Conservation (phyloP, 192 early-diverging fungal genomes). For the Coemansia sp. region DNA sequence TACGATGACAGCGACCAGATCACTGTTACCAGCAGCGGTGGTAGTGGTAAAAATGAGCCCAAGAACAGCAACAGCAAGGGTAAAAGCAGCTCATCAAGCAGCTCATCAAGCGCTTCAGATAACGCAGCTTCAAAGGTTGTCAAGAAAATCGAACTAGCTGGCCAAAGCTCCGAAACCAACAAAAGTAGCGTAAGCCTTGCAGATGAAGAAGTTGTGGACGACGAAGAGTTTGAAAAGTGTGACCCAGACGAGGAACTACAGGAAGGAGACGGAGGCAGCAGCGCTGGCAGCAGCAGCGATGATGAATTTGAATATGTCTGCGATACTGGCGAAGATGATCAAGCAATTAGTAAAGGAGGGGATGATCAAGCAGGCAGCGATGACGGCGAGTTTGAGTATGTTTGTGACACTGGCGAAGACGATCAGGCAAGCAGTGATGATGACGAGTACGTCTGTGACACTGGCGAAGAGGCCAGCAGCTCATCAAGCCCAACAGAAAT, state of each 20-base stretch:
- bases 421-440: background rate
- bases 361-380: background rate
- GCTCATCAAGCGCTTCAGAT: background rate
- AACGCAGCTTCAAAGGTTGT: background rate
- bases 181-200: background rate
- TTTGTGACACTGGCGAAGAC: slow-evolving; percentile 10
- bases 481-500: background rate
- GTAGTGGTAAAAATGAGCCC: background rate
- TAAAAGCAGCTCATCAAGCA: background rate
- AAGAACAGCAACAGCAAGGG: background rate
- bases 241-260: background rate
- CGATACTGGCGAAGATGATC: too few relatives aligned
- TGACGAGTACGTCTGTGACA: background rate
- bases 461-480: background rate
- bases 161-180: background rate
- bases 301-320: slow-evolving; percentile 1
- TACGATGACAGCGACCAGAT: slow-evolving; percentile 15
- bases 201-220: background rate
- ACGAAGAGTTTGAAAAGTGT: background rate
- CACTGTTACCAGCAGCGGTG: slow-evolving; percentile 1
- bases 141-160: background rate
- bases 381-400: slow-evolving; percentile 5
- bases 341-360: background rate
- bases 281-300: background rate
- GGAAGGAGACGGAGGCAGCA: background rate